These are phyloP conservation scores for Pseudoscleropodium purum DNA, from an alignment of 225 moss, liverwort and hornwort species.

Conservation along the genomic window DNA sequence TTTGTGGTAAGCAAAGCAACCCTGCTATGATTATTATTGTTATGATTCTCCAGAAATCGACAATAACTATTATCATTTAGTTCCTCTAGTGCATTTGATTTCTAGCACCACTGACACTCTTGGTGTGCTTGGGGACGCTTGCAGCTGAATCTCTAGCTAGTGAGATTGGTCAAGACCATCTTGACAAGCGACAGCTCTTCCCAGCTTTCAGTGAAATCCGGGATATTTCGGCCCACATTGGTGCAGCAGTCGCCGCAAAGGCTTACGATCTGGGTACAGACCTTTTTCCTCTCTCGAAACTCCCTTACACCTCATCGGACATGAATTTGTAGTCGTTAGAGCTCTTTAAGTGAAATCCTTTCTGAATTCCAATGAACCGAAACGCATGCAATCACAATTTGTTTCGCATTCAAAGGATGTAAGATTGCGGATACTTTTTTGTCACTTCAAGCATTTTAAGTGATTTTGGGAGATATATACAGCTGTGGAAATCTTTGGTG, in stretches of 20 bases:
- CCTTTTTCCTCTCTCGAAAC: neutral
- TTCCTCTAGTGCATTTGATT: neutral
- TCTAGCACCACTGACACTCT: neutral
- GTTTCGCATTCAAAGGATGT: neutral
- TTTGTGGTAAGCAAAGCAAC: neutral
- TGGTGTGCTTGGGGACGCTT: neutral
- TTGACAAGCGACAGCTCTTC: slow-evolving; percentile 17
- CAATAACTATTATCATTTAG: neutral
- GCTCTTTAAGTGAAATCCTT: neutral
- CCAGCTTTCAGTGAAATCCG: slow-evolving; percentile 38
- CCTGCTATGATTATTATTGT: neutral
- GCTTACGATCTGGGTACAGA: slow-evolving; percentile 23
- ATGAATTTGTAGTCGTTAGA: neutral
- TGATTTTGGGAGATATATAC: neutral
- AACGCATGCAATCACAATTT: neutral
- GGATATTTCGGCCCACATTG: slow-evolving; percentile 30
- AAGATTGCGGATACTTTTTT: neutral
- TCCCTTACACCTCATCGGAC: neutral
- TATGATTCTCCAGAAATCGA: neutral
- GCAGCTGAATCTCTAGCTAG: slow-evolving; percentile 29
- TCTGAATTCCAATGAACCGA: neutral
- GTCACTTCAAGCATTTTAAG: neutral
- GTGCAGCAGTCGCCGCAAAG: slow-evolving; percentile 32
- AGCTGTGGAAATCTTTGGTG: neutral
- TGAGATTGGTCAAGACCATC: slow-evolving; percentile 26